A percentile compares a stretch with the other conserved stretches of the same genome.
Evolutionary conservation across 306 rosid species (phyloP).

Genomic region (Comarum palustre): DNA sequence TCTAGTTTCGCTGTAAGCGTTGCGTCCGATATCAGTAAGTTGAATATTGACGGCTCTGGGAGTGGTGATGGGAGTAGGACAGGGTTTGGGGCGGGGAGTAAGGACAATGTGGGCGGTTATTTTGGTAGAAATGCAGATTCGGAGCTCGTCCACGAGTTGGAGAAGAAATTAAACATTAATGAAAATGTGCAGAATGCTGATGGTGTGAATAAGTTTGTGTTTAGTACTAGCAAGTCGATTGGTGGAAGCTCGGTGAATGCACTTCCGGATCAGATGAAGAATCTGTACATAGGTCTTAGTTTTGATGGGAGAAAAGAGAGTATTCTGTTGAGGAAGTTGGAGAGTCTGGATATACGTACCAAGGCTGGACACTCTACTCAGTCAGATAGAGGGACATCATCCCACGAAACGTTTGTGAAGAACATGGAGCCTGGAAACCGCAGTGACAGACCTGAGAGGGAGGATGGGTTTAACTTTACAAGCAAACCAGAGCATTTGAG

Average conservation of each 20-base stretch:
- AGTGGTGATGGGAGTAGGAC: constrained; percentile 20
- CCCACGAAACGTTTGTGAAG: constrained; percentile 26
- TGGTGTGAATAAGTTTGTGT: constrained; percentile 22
- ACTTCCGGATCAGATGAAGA: constrained; percentile 49
- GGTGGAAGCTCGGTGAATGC: constrained; percentile 31
- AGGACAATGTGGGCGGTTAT: constrained; percentile 34
- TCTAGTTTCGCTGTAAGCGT: constrained; percentile 25
- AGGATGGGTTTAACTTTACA: constrained; percentile 44
- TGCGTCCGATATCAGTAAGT: constrained; percentile 39
- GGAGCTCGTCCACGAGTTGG: constrained; percentile 58
- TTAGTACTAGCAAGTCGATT: constrained; percentile 24
- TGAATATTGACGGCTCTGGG: constrained; percentile 43
- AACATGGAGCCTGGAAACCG: constrained; percentile 22
- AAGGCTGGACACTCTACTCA: constrained; percentile 23
- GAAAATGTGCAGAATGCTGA: constrained; percentile 29
- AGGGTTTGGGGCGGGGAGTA: constrained; percentile 24
- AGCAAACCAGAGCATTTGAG: constrained; percentile 44
- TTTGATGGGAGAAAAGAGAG: constrained; percentile 33
- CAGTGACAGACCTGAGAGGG: constrained; percentile 24
- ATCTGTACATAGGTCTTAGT: constrained; percentile 40
- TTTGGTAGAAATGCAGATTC: constrained; percentile 27
- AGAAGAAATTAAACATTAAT: constrained; percentile 42
- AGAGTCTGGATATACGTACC: constrained; percentile 37
- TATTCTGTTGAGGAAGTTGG: constrained; percentile 40
- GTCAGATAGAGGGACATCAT: constrained; percentile 34